Base-by-base conservation (phyloP, 768 basidiomycete genomes). In the Tylopilus balloui region DNA sequence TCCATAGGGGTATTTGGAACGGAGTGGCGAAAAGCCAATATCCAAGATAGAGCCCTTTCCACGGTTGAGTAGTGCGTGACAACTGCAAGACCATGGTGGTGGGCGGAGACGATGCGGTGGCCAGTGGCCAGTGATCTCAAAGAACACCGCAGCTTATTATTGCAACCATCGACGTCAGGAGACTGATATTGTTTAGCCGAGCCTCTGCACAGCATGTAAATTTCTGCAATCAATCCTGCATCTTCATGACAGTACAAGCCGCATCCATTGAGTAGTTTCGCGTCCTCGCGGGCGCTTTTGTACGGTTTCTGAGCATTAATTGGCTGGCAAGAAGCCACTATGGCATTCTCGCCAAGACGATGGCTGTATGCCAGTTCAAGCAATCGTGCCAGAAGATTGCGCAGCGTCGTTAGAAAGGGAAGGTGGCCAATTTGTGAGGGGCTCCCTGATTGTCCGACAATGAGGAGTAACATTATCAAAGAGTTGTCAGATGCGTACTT, bases 401-500 rank as follows among this genome's bases (percentile, higher is more conserved):
- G 56, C 41, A 25, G 42, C 31, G 8, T 60, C 42, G 6, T 62
- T 48, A 7, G 62, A 55, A 47, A 68, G 50, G 25, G 51, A 11
- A 12, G 64, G 60, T 20, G 66, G 66, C 66, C 66, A 68, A 32
- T 66, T 56, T 28, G 55, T 42, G 20, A 62, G 48, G 1, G 55
- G 48, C 47, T 63, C 59, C 35, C 65, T 66, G 35, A 24, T 36
- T 5, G 24, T 48, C 35, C 28, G 36, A 15, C 6, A n/a, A 14
- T 23, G 48, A 52, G 52, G 25, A 54, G 45, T 23, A 34, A n/a
- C 14, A 24, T 39, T 34, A 27, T 25, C 15, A 17, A 23, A 38
- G 25, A 29, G 17, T 6, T 14, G n/a, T 40, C n/a, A 29, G 42
- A 27, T 15, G 75, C 86, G 61, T 66, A 95, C 94, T 73, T 79